These are phyloP conservation scores for Aspergillus awamori DNA, from an alignment of 2,329 filamentous ascomycete genomes.

Conservation along the genomic window DNA sequence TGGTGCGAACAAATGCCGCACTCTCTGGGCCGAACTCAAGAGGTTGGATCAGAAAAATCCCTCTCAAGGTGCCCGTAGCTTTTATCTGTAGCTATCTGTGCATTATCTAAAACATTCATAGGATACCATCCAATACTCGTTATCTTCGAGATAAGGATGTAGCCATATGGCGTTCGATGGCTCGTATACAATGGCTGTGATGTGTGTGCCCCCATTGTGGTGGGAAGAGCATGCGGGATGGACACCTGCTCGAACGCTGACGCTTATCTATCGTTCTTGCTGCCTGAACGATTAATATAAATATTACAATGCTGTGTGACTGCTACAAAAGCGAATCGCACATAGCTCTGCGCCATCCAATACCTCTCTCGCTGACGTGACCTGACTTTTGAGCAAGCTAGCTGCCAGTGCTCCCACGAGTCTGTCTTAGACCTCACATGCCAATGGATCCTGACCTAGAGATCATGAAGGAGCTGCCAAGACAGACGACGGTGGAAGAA, in stretches of 20 bases:
- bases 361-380: not conserved
- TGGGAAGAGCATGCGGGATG: not conserved
- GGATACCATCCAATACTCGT: not conserved
- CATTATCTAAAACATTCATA: not conserved
- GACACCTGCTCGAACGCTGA: not conserved
- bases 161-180: not conserved
- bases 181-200: not conserved
- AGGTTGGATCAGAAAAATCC: slow-evolving; percentile 5
- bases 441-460: slow-evolving; percentile 1
- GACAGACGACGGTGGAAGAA: not conserved
- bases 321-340: not conserved
- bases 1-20: slow-evolving; percentile 21
- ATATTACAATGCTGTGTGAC: not conserved
- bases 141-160: slow-evolving; percentile 3
- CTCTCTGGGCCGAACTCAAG: not conserved
- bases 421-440: too few relatives aligned
- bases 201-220: not conserved
- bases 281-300: not conserved
- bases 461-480: not conserved
- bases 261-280: not conserved
- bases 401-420: too few relatives aligned
- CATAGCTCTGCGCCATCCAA: not conserved
- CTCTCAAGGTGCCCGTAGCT: not conserved
- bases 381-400: not conserved
- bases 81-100: not conserved